A percentile compares a stretch with the other conserved stretches of the same genome.
Evolutionary conservation across 2,329 filamentous ascomycete genomes (phyloP).

Genomic region (Blastomyces percursus): DNA sequence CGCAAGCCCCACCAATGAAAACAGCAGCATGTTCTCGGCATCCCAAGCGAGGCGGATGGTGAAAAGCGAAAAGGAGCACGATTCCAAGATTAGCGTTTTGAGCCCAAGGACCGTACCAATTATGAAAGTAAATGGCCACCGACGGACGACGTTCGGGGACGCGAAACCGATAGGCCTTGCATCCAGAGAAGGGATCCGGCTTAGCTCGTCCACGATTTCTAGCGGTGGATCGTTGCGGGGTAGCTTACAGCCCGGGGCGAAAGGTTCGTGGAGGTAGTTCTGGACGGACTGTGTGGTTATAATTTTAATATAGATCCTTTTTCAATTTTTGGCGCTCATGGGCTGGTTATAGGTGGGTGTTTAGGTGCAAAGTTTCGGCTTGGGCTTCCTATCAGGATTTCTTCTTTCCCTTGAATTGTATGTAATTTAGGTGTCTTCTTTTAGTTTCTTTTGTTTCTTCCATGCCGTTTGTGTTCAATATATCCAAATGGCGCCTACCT

Average conservation of each 20-base stretch:
- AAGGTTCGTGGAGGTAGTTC: slow-evolving; percentile 21
- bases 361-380: background rate
- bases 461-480: background rate
- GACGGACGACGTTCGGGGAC: slow-evolving; percentile 35
- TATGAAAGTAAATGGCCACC: slow-evolving; percentile 40
- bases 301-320: slow-evolving; percentile 2
- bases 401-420: background rate
- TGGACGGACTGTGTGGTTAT: background rate
- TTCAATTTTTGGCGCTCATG: slow-evolving; percentile 3
- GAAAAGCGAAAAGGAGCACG: slow-evolving; percentile 48
- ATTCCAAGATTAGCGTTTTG: slow-evolving; percentile 47
- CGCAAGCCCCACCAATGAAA: slow-evolving; percentile 44
- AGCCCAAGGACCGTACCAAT: slow-evolving; percentile 51
- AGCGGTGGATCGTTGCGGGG: slow-evolving; percentile 24
- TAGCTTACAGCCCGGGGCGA: slow-evolving; percentile 20
- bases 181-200: slow-evolving; percentile 30
- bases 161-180: slow-evolving; percentile 29
- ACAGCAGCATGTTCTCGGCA: slow-evolving; percentile 50
- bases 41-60: slow-evolving; percentile 57
- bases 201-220: slow-evolving; percentile 30
- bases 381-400: background rate
- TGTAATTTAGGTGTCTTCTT: background rate
- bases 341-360: slow-evolving; percentile 2
- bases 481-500: background rate
- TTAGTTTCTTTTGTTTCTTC: background rate